These are phyloP conservation scores for Candida nemodendra DNA, from an alignment of 805 yeast genomes.

Conservation along the genomic window DNA sequence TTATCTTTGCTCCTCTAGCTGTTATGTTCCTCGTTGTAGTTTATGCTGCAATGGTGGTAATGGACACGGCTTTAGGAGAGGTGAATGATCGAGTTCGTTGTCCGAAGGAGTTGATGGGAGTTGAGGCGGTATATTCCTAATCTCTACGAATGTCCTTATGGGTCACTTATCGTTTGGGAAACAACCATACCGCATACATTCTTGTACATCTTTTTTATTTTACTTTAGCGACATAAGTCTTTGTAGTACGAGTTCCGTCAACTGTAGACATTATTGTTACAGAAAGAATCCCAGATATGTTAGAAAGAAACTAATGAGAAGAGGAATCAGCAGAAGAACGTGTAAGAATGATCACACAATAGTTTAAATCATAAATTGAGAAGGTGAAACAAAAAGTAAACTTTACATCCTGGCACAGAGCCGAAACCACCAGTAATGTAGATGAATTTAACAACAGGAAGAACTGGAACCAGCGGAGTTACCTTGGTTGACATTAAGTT, in stretches of 20 bases:
- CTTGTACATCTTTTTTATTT: no score
- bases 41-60: conserved; percentile 11
- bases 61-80: conserved; percentile 29
- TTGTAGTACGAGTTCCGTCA: no score
- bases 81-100: conserved; percentile 58
- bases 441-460: conserved; percentile 27
- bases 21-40: background rate
- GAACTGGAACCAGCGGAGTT: conserved; percentile 15
- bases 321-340: no score
- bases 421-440: no score
- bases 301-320: no score
- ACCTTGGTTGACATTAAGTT: conserved; percentile 28
- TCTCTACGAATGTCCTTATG: conserved; percentile 87
- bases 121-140: conserved; percentile 98
- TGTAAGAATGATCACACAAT: no score
- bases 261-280: no score
- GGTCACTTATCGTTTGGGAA: conserved; percentile 98
- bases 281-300: no score
- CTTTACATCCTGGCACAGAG: no score
- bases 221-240: no score
- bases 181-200: conserved; percentile 98
- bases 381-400: no score
- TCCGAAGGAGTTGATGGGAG: conserved; percentile 40
- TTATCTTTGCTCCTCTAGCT: background rate
- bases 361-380: no score